Evolutionary conservation across 2,329 filamentous ascomycete genomes (phyloP), one percentile per base, ranked within the genome.

Genomic region (Diplodia seriata): DNA sequence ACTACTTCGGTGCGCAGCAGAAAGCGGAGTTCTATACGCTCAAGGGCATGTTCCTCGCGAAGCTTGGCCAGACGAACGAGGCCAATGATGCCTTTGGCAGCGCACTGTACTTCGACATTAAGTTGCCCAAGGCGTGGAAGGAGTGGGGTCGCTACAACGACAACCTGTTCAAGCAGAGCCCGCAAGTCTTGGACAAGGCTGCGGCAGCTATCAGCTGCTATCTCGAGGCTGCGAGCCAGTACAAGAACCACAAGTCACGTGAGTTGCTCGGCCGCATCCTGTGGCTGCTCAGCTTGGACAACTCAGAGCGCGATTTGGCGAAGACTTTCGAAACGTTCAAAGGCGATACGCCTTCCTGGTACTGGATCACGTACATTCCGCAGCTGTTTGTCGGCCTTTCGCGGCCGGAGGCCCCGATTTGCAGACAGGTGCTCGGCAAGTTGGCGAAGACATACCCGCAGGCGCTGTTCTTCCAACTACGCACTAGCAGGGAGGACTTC

Each of bases 141-240:
- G 95, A 99, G 82, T 99, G 95, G 95, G 95, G 95, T 62, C 93
- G 97, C 75, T 99, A 97, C 84, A 98, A 97, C 75, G 95, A 99
- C 78, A 89, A 93, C 73, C 90, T 95, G 67, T 99, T 98, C 85
- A 98, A 97, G 81, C 91, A 93, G 66, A 91, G 97, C 71, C 91
- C 94, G 0, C 83, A 85, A 4, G 92, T 97, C 75, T 85, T 97
- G 66, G 91, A 90, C 70, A 89, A 92, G 69, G 96, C 94, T 5
- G 90, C 92, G 72, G 95, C 97, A 76, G 95, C 96, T 0, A 87
- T 99, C 23, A 97, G 93, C 68, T 98, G 94, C 72, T 99, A 99
- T 76, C 85, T 99, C 26, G 95, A 99, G 79, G 95, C 96, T 31
- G 93, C 95, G 20, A 93, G 94, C 38, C 91, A 96, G 70, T 99